Conservation (phyloP, 306 rosid species). For the Echinosophora koreensis region DNA sequence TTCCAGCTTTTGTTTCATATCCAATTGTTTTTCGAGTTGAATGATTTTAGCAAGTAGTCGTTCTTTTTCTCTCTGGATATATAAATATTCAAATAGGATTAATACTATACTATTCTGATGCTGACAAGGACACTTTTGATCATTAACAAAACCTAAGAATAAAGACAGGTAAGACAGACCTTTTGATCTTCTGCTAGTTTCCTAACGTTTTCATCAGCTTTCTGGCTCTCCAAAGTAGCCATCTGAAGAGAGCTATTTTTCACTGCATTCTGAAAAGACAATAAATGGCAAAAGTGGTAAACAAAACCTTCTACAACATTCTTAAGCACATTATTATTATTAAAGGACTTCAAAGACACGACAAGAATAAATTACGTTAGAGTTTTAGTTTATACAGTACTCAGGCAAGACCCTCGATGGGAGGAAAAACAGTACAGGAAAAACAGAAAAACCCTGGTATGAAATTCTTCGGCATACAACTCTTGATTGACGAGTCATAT, state of each 20-base stretch:
- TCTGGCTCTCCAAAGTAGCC: constrained; percentile 90
- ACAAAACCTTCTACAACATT: constrained; percentile 46
- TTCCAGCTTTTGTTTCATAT: constrained; percentile 87
- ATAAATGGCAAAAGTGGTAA: constrained; percentile 43
- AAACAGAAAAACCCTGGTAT: constrained; percentile 7
- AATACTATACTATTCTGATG: constrained; percentile 40
- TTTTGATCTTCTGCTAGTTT: constrained; percentile 95
- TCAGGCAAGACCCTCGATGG: constrained; percentile 21
- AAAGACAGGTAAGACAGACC: constrained; percentile 59
- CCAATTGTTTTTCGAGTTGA: constrained; percentile 77
- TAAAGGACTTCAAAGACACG: constrained; percentile 23
- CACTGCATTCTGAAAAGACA: constrained; percentile 68
- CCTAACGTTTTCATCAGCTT: constrained; percentile 80
- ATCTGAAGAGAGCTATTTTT: constrained; percentile 86
- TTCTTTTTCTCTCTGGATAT: constrained; percentile 83
- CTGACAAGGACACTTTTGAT: constrained; percentile 39
- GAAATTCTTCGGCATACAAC: constrained; percentile 21
- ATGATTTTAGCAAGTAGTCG: constrained; percentile 84
- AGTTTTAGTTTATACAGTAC: constrained; percentile 2
- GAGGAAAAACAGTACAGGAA: constrained; percentile 22
- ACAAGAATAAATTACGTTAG: constrained; percentile 28
- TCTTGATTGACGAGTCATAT: not conserved
- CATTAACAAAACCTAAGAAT: constrained; percentile 39
- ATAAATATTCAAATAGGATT: constrained; percentile 49
- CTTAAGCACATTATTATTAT: constrained; percentile 7